phyloP scores from a whole-genome alignment of 306 rosid species.

The Senna siamea region DNA sequence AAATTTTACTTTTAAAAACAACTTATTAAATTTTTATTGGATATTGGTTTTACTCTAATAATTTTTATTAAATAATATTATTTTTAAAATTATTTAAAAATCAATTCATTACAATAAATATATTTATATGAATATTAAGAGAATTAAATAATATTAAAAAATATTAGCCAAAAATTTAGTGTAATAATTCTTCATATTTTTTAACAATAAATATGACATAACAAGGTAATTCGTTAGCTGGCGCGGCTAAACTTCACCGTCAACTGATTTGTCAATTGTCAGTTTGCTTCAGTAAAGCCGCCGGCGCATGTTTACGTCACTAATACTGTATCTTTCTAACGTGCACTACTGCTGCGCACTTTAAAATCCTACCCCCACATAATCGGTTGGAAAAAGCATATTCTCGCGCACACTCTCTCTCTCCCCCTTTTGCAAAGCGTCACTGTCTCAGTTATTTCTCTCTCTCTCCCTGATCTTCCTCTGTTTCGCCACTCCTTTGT shows the following conservation, averaged over 20 bases:
- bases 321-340: neutral
- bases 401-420: conserved; percentile 24
- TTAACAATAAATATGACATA: too few relatives aligned
- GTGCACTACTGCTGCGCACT: neutral
- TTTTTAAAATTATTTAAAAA: too few relatives aligned
- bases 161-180: too few relatives aligned
- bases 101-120: too few relatives aligned
- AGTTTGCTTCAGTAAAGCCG: neutral
- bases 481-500: conserved; percentile 30
- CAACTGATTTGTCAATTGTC: neutral
- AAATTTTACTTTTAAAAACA: too few relatives aligned
- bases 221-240: neutral
- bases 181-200: too few relatives aligned
- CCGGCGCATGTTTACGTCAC: neutral
- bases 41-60: too few relatives aligned
- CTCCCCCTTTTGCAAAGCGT: conserved; percentile 11
- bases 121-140: too few relatives aligned
- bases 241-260: conserved; percentile 4
- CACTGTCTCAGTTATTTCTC: conserved; percentile 27
- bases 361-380: neutral
- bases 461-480: conserved; percentile 28
- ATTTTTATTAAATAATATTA: too few relatives aligned
- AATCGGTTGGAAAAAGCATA: conserved; percentile 1
- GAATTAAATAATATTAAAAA: too few relatives aligned
- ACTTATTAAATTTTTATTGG: too few relatives aligned